Evolutionary conservation across 2,329 filamentous ascomycete species (phyloP).

Genomic region (Penicillium sp.): DNA sequence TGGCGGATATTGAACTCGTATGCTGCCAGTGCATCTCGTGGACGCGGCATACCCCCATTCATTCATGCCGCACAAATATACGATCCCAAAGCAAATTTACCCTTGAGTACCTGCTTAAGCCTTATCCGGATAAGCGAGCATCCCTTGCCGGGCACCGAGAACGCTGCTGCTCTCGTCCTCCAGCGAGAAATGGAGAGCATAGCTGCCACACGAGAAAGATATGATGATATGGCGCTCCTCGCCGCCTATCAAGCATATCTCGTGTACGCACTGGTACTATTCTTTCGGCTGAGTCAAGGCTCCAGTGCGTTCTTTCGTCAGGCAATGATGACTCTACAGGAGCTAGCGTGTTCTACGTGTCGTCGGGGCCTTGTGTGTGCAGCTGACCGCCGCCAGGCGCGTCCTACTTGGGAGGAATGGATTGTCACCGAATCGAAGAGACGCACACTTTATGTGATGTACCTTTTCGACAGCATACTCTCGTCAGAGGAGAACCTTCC

Average conservation of each 20-base stretch:
- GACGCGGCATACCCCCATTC: slow-evolving; percentile 48
- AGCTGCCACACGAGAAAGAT: slow-evolving; percentile 27
- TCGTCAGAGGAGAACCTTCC: slow-evolving; percentile 49
- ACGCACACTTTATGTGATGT: slow-evolving; percentile 55
- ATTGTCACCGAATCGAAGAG: slow-evolving; percentile 56
- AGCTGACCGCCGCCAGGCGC: slow-evolving; percentile 42
- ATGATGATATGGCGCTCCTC: slow-evolving; percentile 37
- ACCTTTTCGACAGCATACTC: slow-evolving; percentile 56
- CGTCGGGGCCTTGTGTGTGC: slow-evolving; percentile 48
- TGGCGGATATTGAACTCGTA: slow-evolving; percentile 51
- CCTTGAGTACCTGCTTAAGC: slow-evolving; percentile 47
- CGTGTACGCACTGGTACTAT: slow-evolving; percentile 53
- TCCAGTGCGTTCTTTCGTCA: slow-evolving; percentile 41
- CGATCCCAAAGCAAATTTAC: slow-evolving; percentile 18
- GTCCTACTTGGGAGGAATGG: slow-evolving; percentile 57
- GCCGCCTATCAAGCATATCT: slow-evolving; percentile 55
- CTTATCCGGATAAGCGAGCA: slow-evolving; percentile 46
- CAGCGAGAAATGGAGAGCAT: slow-evolving; percentile 49
- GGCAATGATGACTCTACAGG: slow-evolving; percentile 54
- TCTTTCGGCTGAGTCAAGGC: slow-evolving; percentile 41
- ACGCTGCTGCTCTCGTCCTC: slow-evolving; percentile 37
- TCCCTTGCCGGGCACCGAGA: slow-evolving; percentile 38
- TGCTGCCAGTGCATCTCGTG: slow-evolving; percentile 39
- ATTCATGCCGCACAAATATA: slow-evolving; percentile 46
- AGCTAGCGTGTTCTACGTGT: slow-evolving; percentile 46